Conservation (phyloP, 352 stramenopile species). For the Phytophthora lateralis region DNA sequence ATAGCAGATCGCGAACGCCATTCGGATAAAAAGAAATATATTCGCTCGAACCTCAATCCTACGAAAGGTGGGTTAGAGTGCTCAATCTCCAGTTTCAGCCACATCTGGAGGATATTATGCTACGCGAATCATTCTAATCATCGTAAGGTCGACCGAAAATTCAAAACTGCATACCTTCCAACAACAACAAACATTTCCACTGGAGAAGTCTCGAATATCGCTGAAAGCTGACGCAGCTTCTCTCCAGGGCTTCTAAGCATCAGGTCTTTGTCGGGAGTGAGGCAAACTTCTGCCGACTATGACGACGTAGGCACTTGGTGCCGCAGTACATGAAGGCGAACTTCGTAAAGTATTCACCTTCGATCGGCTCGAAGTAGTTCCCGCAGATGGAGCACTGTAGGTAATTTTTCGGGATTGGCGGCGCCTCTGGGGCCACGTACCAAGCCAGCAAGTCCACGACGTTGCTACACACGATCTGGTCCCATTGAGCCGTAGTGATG, state of each 20-base stretch:
- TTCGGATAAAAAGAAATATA: too few relatives aligned
- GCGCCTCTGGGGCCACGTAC: slow-evolving; percentile 62
- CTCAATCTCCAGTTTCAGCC: too few relatives aligned
- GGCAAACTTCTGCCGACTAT: slow-evolving; percentile 64
- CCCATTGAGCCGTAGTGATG: slow-evolving; percentile 47
- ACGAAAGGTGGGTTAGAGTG: too few relatives aligned
- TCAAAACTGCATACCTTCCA: too few relatives aligned
- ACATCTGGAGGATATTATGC: too few relatives aligned
- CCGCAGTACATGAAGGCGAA: slow-evolving; percentile 84
- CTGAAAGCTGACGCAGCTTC: not conserved
- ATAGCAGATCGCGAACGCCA: too few relatives aligned
- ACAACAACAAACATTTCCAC: not conserved
- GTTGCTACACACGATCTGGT: slow-evolving; percentile 49
- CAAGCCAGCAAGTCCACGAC: slow-evolving; percentile 58
- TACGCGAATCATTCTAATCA: too few relatives aligned
- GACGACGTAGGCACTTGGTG: slow-evolving; percentile 82
- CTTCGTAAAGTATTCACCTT: slow-evolving; percentile 89
- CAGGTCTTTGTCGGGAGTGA: slow-evolving; percentile 12
- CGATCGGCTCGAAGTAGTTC: slow-evolving; percentile 80
- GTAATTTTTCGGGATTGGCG: slow-evolving; percentile 72
- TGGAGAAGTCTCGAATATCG: not conserved
- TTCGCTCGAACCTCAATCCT: too few relatives aligned
- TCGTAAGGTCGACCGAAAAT: too few relatives aligned
- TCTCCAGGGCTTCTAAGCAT: not conserved
- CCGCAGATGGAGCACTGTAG: slow-evolving; percentile 77